Base-by-base conservation (phyloP, 2,329 filamentous ascomycete genomes). In the Penicillium sp. region DNA sequence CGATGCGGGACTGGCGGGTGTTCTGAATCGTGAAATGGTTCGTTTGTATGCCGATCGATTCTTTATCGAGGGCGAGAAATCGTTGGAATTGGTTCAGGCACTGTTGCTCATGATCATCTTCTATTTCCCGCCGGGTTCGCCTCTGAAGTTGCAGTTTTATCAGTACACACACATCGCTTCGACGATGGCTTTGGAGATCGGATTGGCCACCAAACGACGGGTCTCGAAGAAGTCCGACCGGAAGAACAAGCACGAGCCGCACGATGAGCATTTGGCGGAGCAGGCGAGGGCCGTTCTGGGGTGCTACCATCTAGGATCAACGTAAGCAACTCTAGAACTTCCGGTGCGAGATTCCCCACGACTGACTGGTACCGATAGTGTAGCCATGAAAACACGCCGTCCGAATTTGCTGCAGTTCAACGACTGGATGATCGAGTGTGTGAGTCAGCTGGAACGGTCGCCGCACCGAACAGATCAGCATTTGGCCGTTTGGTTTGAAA, bases 121-220 rank as follows among this genome's bases (percentile, higher is more conserved):
- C 70, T 81, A 80, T 58, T 74, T 73, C 57, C 78, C 79, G 3
- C 77, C 79, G 2, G 70, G 73, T 16, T 74, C 76, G 49, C 78
- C 76, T 47, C 68, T 75, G 51, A 73, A 75, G 55, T 58, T 80
- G 52, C 79, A 80, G 49, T 75, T 78, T 59, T 80, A 79, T 62
- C 76, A 81, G 59, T 77, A 80, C 52, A 76, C 78, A 24, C 77
- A 80, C 54, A 77, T 80, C 58, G 78, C 78, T 8, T 74, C 76
- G 26, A 77, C 77, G 1, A 80, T 81, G 77, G 78, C 74, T 3
- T 62, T 76, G 60, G 75, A 77, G 43, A 73, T 77, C 45, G 74
- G 74, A 1, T 58, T 71, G 34, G 68, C 68, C 16, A 68, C 67
- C 4, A 68, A 68, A 44, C 59, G 61, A 16, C 65, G 63, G 13